These are phyloP conservation scores for Aureobasidium sp. DNA, from an alignment of 2,329 filamentous ascomycete species.

Conservation along the genomic window DNA sequence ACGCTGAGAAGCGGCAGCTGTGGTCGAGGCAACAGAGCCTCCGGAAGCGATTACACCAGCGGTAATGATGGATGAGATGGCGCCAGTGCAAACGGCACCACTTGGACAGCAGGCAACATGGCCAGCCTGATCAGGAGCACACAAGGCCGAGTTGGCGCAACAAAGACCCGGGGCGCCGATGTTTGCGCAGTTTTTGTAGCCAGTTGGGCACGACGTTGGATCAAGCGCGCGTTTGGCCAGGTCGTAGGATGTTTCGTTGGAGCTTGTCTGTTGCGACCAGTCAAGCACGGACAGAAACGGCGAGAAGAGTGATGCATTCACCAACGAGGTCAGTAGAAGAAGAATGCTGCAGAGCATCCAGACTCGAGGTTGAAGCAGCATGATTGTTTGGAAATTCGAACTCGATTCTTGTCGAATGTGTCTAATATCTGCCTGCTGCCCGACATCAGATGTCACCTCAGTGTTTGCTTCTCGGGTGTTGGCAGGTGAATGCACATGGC, in stretches of 20 bases:
- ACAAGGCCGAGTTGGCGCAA: conserved; percentile 48
- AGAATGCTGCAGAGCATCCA: background rate
- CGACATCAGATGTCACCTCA: background rate
- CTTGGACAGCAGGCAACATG: conserved; percentile 57
- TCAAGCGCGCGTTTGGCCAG: conserved; percentile 31
- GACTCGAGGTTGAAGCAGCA: background rate
- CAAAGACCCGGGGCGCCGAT: conserved; percentile 49
- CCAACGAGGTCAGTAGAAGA: background rate
- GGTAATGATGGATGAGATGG: conserved; percentile 34
- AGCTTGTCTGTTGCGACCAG: background rate
- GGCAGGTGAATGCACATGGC: conserved; percentile 9
- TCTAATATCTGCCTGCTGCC: background rate
- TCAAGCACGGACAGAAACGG: conserved; percentile 16
- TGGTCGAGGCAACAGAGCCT: conserved; percentile 19
- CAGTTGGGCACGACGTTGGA: conserved; percentile 41
- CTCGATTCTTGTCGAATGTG: background rate
- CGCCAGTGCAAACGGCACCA: conserved; percentile 52
- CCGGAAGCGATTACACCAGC: conserved; percentile 26
- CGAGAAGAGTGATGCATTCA: conserved; percentile 15
- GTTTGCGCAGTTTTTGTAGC: conserved; percentile 47
- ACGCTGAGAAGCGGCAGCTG: conserved; percentile 17
- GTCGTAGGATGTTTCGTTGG: conserved; percentile 17
- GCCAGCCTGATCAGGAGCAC: conserved; percentile 49
- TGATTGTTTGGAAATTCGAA: background rate
- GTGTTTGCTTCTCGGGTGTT: conserved; percentile 12